These are phyloP conservation scores for Trypanosoma congolense DNA, from an alignment of 208 protist species.

Conservation along the genomic window DNA sequence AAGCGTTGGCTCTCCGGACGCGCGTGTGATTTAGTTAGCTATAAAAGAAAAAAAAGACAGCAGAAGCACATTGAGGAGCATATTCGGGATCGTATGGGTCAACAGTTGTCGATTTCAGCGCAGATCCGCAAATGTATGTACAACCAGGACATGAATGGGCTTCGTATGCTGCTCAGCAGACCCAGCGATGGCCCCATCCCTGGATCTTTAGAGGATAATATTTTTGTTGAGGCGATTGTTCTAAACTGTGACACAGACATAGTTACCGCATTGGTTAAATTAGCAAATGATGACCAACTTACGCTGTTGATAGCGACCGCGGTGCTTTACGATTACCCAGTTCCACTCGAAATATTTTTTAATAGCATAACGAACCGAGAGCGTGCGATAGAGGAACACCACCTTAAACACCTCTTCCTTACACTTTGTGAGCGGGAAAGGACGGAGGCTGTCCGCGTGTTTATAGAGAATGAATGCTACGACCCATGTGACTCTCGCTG, in stretches of 20 bases:
- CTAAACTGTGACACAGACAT: slow-evolving; percentile 42
- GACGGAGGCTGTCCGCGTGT: slow-evolving; percentile 40
- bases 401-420: slow-evolving; percentile 65
- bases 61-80: too few species aligned
- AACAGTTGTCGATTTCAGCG: slow-evolving; percentile 37
- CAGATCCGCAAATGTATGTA: slow-evolving; percentile 53
- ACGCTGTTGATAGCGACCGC: slow-evolving; percentile 46
- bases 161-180: slow-evolving; percentile 28
- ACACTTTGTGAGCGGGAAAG: slow-evolving; percentile 63
- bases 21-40: too few species aligned
- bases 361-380: slow-evolving; percentile 38
- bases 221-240: slow-evolving; percentile 62
- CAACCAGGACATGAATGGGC: slow-evolving; percentile 40
- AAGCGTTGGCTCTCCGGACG: too few species aligned
- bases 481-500: slow-evolving; percentile 44
- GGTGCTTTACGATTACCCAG: slow-evolving; percentile 50
- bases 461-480: slow-evolving; percentile 60
- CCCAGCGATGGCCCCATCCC: slow-evolving; percentile 32
- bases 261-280: slow-evolving; percentile 43
- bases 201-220: slow-evolving; percentile 33
- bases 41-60: too few species aligned
- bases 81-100: slow-evolving; percentile 55
- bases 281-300: slow-evolving; percentile 66
- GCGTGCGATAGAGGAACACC: slow-evolving; percentile 42
- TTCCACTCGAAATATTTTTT: slow-evolving; percentile 51